Base-by-base conservation (phyloP, 805 yeast genomes). In the Nakazawaea pomicola region DNA sequence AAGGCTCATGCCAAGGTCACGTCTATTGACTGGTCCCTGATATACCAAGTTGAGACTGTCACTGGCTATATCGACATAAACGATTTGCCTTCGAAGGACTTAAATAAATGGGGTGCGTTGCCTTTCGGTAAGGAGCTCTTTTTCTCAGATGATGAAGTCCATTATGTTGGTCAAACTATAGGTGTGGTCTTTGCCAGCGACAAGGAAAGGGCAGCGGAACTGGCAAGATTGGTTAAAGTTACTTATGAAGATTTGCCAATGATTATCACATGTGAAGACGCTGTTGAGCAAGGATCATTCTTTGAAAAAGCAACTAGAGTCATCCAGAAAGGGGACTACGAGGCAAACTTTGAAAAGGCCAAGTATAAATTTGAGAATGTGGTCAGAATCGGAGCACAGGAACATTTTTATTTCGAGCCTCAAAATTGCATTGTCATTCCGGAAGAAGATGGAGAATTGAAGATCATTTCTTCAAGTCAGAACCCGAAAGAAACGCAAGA, bases 361-460 rank as follows among this genome's bases (percentile, higher is more conserved):
- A 51, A 51, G 34, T 51, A 67, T 45, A 50, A 50, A 21, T 55
- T 70, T 45, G 68, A 65, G 44, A 71, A 70, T 12, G 44, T 52
- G 7, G 54, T 62, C 9, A 54, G 72, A 41, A 56, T 67, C 43
- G 73, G 74, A 5, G 70, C 74, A 2, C 76, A 70, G 43, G 76
- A 70, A 45, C 76, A 70, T 55, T 70, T 70, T 48, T 70, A 70
- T 48, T 61, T 70, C 23, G 76, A 70, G 50, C 60, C 74, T 6
- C 74, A 70, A 40, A 71, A 69, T 28, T 59, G 67, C 46, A 37
- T 70, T 6, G 69, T 57, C 9, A 57, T 69, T 4, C 74, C 75
- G 14, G 70, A 66, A 41, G 76, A 70, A 49, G 70, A 56, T 27
- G 70, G 72, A 8, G 76, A 70, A 51, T 52, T 65, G 51, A 70